Evolutionary conservation across 345 rosid genomes (phyloP), one percentile per base, ranked within the genome.

Genomic region (Mallotus nudiflorus): DNA sequence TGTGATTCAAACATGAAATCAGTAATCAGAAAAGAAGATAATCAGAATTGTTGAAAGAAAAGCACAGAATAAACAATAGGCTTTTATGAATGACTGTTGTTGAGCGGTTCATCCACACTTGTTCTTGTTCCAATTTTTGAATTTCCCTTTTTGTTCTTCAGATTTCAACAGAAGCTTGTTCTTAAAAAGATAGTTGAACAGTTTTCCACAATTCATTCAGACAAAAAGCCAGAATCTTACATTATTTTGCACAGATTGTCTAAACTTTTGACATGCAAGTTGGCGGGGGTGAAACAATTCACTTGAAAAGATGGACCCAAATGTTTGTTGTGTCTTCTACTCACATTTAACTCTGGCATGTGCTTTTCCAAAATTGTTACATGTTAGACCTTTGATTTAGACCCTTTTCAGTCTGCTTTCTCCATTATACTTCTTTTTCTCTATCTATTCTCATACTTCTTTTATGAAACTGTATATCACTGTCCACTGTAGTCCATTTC

Each of bases 251-350:
- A 44, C 10, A 63, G 15, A 63, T 16, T 63, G 14, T 24, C 49
- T 44, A 0, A 0, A 0, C 4, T 44, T 16, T 62, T 61, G 28
- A 20, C 4, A 9, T 12, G 4, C 4, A 62, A 62, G 33, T 12
- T 62, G 27, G 25, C n/a, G n/a, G 59, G 11, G 29, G 33, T 42
- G n/a, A 42, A 25, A 29, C 16, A 40, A 22, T 20, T 13, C 44
- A 24, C n/a, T 62, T 46, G 12, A 62, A n/a, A 39, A 62, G 52
- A 62, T 62, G 66, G 52, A 40, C 66, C 22, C 35, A 42, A 3
- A 42, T 62, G 66, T 42, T 62, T 40, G 18, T 62, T 12, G 13
- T 28, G 12, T 61, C 48, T 22, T 37, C 48, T 33, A 42, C 12
- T 42, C 35, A 15, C 51, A 14, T 8, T 42, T 1, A 44, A 19